Percentiles rank a stretch among this genome's conserved stretches.
These are phyloP conservation scores for Lathyrus aphaca DNA, from an alignment of 306 rosid genomes.

Conservation along the genomic window DNA sequence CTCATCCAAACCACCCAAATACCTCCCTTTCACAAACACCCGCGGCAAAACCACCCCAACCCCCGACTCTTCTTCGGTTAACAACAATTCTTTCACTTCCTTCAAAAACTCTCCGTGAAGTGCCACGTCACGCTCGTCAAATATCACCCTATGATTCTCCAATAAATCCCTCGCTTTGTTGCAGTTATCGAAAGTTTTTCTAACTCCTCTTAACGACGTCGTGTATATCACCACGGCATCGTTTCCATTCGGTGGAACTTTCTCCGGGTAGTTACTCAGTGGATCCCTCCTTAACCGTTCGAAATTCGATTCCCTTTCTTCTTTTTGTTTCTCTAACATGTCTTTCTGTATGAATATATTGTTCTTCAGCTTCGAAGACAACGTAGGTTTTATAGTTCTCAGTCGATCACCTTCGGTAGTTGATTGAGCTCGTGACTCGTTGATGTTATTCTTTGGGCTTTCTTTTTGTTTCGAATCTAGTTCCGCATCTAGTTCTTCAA, in stretches of 20 bases:
- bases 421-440: not conserved
- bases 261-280: slow-evolving; percentile 63
- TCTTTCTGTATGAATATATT: slow-evolving; percentile 74
- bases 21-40: slow-evolving; percentile 84
- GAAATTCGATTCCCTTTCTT: slow-evolving; percentile 48
- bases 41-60: slow-evolving; percentile 52
- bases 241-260: slow-evolving; percentile 70
- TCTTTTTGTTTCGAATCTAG: slow-evolving; percentile 62
- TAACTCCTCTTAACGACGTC: slow-evolving; percentile 81
- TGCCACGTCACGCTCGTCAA: slow-evolving; percentile 92
- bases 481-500: slow-evolving; percentile 79
- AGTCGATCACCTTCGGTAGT: not conserved
- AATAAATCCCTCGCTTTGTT: slow-evolving; percentile 57
- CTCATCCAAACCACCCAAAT: slow-evolving; percentile 72
- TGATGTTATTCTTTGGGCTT: not conserved
- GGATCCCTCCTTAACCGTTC: slow-evolving; percentile 54
- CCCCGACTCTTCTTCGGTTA: not conserved
- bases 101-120: slow-evolving; percentile 65
- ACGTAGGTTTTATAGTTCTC: slow-evolving; percentile 1
- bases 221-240: slow-evolving; percentile 81
- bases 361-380: slow-evolving; percentile 46
- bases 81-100: slow-evolving; percentile 60
- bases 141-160: slow-evolving; percentile 62
- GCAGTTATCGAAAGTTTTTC: slow-evolving; percentile 82
- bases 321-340: slow-evolving; percentile 65